Base-by-base conservation (phyloP, 2,329 filamentous ascomycete species). In the Cladophialophora immunda region DNA sequence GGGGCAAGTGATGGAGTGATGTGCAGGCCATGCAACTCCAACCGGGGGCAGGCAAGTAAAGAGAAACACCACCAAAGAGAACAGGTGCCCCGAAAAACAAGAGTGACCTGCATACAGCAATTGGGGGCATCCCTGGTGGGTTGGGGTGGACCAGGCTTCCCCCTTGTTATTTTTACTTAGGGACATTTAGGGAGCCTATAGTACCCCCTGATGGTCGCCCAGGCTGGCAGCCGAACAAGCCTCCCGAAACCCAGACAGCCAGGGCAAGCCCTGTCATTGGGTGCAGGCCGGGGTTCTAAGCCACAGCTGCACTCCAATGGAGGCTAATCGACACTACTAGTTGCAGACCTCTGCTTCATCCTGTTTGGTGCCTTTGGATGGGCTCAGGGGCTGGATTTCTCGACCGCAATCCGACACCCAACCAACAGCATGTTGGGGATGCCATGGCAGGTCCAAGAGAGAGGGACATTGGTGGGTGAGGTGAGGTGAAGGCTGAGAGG, bases 101-200 rank as follows among this genome's bases (percentile, higher is more conserved):
- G 36, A 22, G 58, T 17, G 22, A 61, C 45, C 30, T 45, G 58
- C 34, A 53, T 34, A 45, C 38, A 11, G 11, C 11, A 41, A 34
- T 34, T 11, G 32, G 32, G 32, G 32, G 32, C 13, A 34, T 34
- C 32, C 32, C 32, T 34, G 32, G 13, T 8, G 32, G 32, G 7
- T 11, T 11, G 32, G 7, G 7, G 38, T 41, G 38, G 38, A 19
- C 17, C 38, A n/a, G n/a, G 38, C 41, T 6, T 53, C 11, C 25
- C 58, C 58, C 58, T 38, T 30, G 45, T 53, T 61, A 61, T 61
- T 61, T 54, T 61, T 61, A 54, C 58, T 13, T 25, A 25, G 45
- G 9, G 19, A 25, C 54, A 54, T 47, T 13, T 25, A 25, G 45
- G 9, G 19, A 25, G 45, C 45, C 19, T 11, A 50, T 50, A 50